Evolutionary conservation across 768 basidiomycete genomes (phyloP), one percentile per base, ranked within the genome.

Genomic region (Lepiota brunneoincarnata): DNA sequence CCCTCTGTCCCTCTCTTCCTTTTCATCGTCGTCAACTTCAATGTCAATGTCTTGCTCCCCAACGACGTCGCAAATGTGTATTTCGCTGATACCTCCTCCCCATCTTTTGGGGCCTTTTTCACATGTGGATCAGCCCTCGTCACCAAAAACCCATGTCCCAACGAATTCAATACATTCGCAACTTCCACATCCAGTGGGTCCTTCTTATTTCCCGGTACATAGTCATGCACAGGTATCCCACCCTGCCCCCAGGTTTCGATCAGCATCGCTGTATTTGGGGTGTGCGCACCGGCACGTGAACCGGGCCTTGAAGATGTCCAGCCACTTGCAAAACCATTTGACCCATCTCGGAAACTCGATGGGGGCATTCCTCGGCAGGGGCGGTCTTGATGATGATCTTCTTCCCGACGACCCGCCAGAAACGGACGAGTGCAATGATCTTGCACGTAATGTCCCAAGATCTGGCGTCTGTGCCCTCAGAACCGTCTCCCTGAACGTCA

Each of bases 141-240:
- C 49, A 94, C 77, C 18, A 86, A 65, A 56, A 95, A 73, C 11
- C 89, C 86, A 61, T 95, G 93, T 10, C 85, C 74, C 44, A 90
- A 82, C 7, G 82, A 78, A 67, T 93, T 93, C 52, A 84, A 87
- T 28, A 93, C 67, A 37, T 71, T 67, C 4, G 89, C 90, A 21
- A 96, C 83, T 67, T 93, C 89, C 3, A 73, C 67, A 66, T 96
- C 93, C 24, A 96, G 81, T 1, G 92, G 93, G 66, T 96, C 93
- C 54, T 80, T 81, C 44, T 72, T 60, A 66, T 86, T 91, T 2
- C 73, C 73, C 1, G 86, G 83, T 21, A 80, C 69, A 67, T 93
- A 93, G 59, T 82, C 70, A 57, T 86, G 79, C 54, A 79, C 58
- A 0, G 84, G 80, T 14, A 74, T 39, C 4, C 46, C 46, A 24